Percentiles rank a stretch among this genome's conserved stretches.
Evolutionary conservation across 371 early-diverging fungal species (phyloP).

Genomic region (Mortierella polycephala): DNA sequence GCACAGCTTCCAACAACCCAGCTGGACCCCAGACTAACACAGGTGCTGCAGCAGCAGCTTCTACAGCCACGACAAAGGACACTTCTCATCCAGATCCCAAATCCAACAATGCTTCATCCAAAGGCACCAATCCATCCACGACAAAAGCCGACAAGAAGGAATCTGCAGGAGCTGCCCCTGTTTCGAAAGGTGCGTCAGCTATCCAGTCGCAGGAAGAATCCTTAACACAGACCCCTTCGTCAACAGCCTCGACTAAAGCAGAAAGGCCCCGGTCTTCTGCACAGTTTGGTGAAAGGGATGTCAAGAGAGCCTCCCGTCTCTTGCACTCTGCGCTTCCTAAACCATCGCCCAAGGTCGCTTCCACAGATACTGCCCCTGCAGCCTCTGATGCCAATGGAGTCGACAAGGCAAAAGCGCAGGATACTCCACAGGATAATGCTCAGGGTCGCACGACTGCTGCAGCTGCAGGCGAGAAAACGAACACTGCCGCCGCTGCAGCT

Average conservation of each 20-base stretch:
- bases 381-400: conserved; percentile 6
- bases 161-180: neutral
- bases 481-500: neutral
- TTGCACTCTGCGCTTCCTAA: conserved; percentile 50
- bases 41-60: neutral
- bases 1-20: conserved; percentile 22
- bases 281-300: conserved; percentile 52
- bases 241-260: conserved; percentile 11
- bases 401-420: neutral
- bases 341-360: conserved; percentile 20
- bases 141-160: neutral
- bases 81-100: neutral
- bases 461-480: neutral
- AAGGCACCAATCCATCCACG: too few relatives aligned
- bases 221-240: conserved; percentile 5
- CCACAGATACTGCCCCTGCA: conserved; percentile 3
- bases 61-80: neutral
- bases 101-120: too few relatives aligned
- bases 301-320: conserved; percentile 46
- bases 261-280: conserved; percentile 39
- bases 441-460: neutral
- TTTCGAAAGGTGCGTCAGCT: neutral
- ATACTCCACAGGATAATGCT: neutral
- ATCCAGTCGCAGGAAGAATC: conserved; percentile 17
- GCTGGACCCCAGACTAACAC: neutral